Conservation (phyloP, 371 early-diverging fungal species). For the Saksenaea oblongispora region DNA sequence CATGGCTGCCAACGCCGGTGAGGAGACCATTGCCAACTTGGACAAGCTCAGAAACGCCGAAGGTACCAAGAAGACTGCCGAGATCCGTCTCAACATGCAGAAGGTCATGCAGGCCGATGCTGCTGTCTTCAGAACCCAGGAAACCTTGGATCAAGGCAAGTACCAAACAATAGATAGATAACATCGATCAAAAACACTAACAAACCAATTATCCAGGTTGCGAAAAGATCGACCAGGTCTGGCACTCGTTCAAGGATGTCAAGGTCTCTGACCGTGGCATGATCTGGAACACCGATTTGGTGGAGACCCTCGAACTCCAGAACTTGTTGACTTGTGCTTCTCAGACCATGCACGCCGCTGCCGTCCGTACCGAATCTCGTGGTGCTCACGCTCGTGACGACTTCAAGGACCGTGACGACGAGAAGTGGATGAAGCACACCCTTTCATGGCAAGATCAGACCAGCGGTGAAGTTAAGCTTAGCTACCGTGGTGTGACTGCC, state of each 20-base stretch:
- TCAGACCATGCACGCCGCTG: slow-evolving; percentile 96
- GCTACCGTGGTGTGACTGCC: slow-evolving; percentile 81
- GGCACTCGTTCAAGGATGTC: slow-evolving; percentile 78
- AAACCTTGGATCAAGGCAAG: slow-evolving; percentile 82
- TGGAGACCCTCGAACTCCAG: slow-evolving; percentile 95
- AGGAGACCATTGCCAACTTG: slow-evolving; percentile 86
- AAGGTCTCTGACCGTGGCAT: slow-evolving; percentile 90
- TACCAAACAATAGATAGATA: not conserved
- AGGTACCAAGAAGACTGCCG: slow-evolving; percentile 83
- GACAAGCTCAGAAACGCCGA: slow-evolving; percentile 88
- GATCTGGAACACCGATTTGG: slow-evolving; percentile 98
- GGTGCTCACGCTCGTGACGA: slow-evolving; percentile 99
- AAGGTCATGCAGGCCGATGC: slow-evolving; percentile 97
- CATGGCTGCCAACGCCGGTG: slow-evolving; percentile 85
- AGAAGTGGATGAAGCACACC: slow-evolving; percentile 98
- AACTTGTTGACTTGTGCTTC: slow-evolving; percentile 96
- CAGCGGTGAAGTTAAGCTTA: slow-evolving; percentile 76
- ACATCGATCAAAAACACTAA: no score
- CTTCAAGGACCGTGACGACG: slow-evolving; percentile 86
- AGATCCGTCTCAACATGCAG: slow-evolving; percentile 94
- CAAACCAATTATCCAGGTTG: no score
- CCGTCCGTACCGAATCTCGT: slow-evolving; percentile 94
- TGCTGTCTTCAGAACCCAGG: slow-evolving; percentile 96
- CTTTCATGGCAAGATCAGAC: slow-evolving; percentile 90
- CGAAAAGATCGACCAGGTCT: slow-evolving; percentile 84